These are phyloP conservation scores for Salix arbutifolia DNA, from an alignment of 345 rosid species.

Conservation along the genomic window DNA sequence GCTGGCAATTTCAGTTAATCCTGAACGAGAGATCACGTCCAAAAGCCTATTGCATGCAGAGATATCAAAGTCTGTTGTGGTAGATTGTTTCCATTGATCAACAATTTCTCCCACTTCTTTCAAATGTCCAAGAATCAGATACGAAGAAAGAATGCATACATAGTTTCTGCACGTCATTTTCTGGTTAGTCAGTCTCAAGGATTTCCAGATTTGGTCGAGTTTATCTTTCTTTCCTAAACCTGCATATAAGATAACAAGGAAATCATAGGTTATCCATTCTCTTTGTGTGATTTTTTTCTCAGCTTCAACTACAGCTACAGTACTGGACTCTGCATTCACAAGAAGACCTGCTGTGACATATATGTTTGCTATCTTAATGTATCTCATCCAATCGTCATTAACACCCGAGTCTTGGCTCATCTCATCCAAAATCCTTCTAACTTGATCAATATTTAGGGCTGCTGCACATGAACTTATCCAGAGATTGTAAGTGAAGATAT, in stretches of 20 bases:
- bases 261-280: slow-evolving; percentile 90
- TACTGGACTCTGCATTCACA: slow-evolving; percentile 31
- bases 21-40: slow-evolving; percentile 46
- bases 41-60: slow-evolving; percentile 54
- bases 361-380: slow-evolving; percentile 43
- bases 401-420: slow-evolving; percentile 47
- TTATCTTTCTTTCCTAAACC: slow-evolving; percentile 69
- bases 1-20: slow-evolving; percentile 45
- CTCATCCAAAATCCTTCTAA: slow-evolving; percentile 58
- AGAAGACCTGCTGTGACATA: slow-evolving; percentile 56
- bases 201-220: slow-evolving; percentile 87
- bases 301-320: slow-evolving; percentile 43
- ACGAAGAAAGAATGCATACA: slow-evolving; percentile 66
- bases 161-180: slow-evolving; percentile 81
- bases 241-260: slow-evolving; percentile 68
- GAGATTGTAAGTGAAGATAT: slow-evolving; percentile 79
- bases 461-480: slow-evolving; percentile 94
- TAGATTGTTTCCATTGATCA: slow-evolving; percentile 75
- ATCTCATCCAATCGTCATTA: slow-evolving; percentile 58
- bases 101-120: slow-evolving; percentile 70
- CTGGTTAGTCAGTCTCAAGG: slow-evolving; percentile 74
- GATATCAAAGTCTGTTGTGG: slow-evolving; percentile 50
- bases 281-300: slow-evolving; percentile 64
- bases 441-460: slow-evolving; percentile 47
- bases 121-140: slow-evolving; percentile 63